Percentiles rank a stretch among this genome's conserved stretches.
These are phyloP conservation scores for Entophlyctis luteolus DNA, from an alignment of 192 early-diverging fungal species.

Conservation along the genomic window DNA sequence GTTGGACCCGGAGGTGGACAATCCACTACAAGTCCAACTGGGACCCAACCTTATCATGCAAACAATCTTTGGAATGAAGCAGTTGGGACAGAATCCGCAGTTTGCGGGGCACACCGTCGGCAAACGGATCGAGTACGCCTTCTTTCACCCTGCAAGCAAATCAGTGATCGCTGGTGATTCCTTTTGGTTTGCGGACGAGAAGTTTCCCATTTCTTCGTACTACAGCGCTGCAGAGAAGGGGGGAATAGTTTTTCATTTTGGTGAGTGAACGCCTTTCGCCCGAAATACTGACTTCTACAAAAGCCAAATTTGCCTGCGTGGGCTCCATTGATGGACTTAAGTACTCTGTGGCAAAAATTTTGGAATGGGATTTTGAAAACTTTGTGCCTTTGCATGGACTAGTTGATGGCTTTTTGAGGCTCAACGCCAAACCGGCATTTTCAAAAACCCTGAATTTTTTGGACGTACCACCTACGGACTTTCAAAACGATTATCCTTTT, in stretches of 20 bases:
- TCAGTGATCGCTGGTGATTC: not conserved
- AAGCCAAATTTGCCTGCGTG: not conserved
- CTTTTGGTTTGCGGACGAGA: not conserved
- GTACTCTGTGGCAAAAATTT: not conserved
- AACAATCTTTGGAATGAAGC: conserved; percentile 5
- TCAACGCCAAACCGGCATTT: not conserved
- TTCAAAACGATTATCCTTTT: not conserved
- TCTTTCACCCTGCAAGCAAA: not conserved
- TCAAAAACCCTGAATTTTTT: not conserved
- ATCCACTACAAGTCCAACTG: not conserved
- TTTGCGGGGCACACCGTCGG: not conserved
- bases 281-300: not conserved
- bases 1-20: not conserved
- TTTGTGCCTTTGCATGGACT: not conserved
- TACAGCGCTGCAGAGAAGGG: not conserved
- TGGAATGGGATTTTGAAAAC: not conserved
- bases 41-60: not conserved
- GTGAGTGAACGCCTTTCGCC: not conserved
- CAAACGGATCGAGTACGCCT: not conserved
- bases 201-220: not conserved
- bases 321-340: not conserved
- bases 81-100: not conserved
- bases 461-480: not conserved
- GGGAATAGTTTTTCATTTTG: conserved; percentile 1
- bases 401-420: not conserved